These are phyloP conservation scores for Entrophospora sp. DNA, from an alignment of 192 early-diverging fungal genomes.

Conservation along the genomic window DNA sequence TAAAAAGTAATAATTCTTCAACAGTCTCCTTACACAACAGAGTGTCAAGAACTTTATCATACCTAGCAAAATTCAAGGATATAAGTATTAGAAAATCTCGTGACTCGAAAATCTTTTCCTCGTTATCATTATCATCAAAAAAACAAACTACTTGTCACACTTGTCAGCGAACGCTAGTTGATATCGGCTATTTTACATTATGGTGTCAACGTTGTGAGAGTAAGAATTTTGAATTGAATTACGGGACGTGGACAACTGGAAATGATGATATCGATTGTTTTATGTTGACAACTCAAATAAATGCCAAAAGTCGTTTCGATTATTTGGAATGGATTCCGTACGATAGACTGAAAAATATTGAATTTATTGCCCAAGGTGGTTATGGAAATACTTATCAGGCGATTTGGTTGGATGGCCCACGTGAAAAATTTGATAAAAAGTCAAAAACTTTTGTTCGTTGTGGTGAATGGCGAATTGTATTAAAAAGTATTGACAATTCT, in stretches of 20 bases:
- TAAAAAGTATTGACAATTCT: constrained; percentile 15
- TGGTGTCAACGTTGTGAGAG: constrained; percentile 15
- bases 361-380: background rate
- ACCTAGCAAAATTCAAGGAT: no score
- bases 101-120: no score
- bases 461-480: background rate
- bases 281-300: constrained; percentile 1
- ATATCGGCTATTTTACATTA: background rate
- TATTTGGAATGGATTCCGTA: constrained; percentile 14
- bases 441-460: background rate
- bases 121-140: no score
- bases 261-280: constrained; percentile 9
- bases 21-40: no score
- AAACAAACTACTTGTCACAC: no score
- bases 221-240: background rate
- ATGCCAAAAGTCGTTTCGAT: background rate
- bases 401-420: constrained; percentile 1
- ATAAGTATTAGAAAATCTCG: no score
- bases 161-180: background rate
- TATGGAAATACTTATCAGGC: background rate
- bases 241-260: constrained; percentile 7
- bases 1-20: no score
- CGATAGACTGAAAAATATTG: constrained; percentile 2
- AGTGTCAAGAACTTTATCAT: no score
- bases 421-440: background rate